These are phyloP conservation scores for Parathielavia hyrcaniae DNA, from an alignment of 495 filamentous ascomycete species.

Conservation along the genomic window DNA sequence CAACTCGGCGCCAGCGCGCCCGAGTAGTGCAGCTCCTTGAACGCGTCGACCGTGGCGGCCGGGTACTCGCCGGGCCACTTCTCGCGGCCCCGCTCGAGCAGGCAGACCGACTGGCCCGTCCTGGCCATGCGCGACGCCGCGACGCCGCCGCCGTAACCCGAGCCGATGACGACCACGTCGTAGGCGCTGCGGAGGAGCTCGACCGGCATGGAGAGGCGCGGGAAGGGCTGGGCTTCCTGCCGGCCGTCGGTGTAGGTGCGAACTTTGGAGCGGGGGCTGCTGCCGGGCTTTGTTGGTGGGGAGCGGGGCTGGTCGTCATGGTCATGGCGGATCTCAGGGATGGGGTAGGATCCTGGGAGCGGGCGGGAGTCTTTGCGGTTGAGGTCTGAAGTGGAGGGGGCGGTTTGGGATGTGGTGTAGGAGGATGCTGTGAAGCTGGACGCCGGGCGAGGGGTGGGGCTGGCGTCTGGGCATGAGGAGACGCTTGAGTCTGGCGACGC, in stretches of 20 bases:
- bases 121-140: slow-evolving; percentile 60
- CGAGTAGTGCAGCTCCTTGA: slow-evolving; percentile 47
- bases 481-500: slow-evolving; percentile 13
- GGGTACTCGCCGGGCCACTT: slow-evolving; percentile 63
- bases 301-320: slow-evolving; percentile 26
- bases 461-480: slow-evolving; percentile 1
- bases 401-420: background rate
- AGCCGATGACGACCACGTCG: slow-evolving; percentile 61
- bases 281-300: background rate
- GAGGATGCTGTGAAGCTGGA: slow-evolving; percentile 13
- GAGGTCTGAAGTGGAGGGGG: background rate
- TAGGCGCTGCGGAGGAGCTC: slow-evolving; percentile 52
- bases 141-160: slow-evolving; percentile 62
- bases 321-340: slow-evolving; percentile 24
- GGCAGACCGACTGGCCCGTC: slow-evolving; percentile 53
- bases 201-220: slow-evolving; percentile 51
- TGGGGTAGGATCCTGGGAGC: slow-evolving; percentile 11
- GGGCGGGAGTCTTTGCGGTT: slow-evolving; percentile 8
- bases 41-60: slow-evolving; percentile 38
- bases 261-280: slow-evolving; percentile 30
- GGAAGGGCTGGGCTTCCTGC: slow-evolving; percentile 33
- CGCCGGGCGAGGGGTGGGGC: background rate
- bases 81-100: slow-evolving; percentile 59
- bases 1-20: slow-evolving; percentile 45
- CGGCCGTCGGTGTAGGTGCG: slow-evolving; percentile 41